These are phyloP conservation scores for Xylariaceae sp. DNA, from an alignment of 2,329 filamentous ascomycete species.

Conservation along the genomic window DNA sequence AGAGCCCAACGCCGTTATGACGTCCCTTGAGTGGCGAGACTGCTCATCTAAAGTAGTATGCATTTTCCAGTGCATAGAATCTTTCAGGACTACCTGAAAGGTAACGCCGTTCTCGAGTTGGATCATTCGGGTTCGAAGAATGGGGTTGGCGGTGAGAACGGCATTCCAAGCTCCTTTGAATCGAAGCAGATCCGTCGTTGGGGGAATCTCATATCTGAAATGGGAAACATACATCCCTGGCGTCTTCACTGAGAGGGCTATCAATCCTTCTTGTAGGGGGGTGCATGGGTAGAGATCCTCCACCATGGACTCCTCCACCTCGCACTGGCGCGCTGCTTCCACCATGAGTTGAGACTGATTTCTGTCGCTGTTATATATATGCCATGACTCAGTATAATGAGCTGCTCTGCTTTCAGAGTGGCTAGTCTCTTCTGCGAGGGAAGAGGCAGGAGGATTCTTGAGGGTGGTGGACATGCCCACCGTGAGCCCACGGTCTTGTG, in stretches of 20 bases:
- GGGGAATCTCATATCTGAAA: conserved; percentile 14
- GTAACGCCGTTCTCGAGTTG: neutral
- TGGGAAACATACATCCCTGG: conserved; percentile 23
- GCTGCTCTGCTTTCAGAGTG: no score
- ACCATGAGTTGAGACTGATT: no score
- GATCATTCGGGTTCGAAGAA: conserved; percentile 11
- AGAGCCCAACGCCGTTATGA: conserved; percentile 4
- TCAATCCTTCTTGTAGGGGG: conserved; percentile 29
- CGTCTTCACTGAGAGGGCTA: conserved; percentile 21
- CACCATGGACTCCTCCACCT: conserved; percentile 5
- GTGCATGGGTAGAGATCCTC: conserved; percentile 29
- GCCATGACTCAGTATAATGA: no score
- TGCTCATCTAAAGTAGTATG: conserved; percentile 4
- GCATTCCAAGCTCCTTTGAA: conserved; percentile 8
- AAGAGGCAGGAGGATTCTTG: no score
- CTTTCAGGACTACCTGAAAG: conserved; percentile 12
- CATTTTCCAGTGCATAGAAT: neutral
- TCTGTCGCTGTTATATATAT: no score
- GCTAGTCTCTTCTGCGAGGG: no score
- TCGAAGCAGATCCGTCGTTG: neutral
- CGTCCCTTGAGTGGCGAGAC: neutral
- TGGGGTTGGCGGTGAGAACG: conserved; percentile 3
- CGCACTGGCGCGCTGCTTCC: conserved; percentile 4
- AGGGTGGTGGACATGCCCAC: no score
- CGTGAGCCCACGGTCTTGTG: no score